Evolutionary conservation across 202 grass and related monocot species (phyloP).

Genomic region (Musa balbisiana): DNA sequence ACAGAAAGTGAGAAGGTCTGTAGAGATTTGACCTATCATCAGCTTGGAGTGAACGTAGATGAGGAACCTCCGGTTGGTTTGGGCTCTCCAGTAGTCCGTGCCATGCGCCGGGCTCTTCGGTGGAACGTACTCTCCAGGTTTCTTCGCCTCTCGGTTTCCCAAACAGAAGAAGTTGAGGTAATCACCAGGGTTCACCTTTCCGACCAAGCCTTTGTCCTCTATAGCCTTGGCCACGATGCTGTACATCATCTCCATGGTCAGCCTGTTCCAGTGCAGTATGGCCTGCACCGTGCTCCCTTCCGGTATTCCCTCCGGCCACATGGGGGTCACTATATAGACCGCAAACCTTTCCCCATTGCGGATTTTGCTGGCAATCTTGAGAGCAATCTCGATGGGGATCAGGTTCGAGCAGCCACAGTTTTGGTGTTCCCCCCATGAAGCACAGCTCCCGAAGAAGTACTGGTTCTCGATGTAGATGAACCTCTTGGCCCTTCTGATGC

Average conservation of each 20-base stretch:
- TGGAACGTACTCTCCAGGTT: slow-evolving; percentile 44
- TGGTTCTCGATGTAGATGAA: slow-evolving; percentile 94
- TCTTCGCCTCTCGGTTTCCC: slow-evolving; percentile 56
- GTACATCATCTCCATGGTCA: slow-evolving; percentile 90
- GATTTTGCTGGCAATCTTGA: slow-evolving; percentile 66
- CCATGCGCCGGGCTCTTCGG: slow-evolving; percentile 29
- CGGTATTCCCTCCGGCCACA: slow-evolving; percentile 81
- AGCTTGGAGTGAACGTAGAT: slow-evolving; percentile 91
- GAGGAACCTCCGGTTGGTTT: slow-evolving; percentile 52
- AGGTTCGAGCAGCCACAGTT: slow-evolving; percentile 67
- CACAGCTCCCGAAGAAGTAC: slow-evolving; percentile 89
- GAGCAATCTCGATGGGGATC: slow-evolving; percentile 70
- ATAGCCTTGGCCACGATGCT: slow-evolving; percentile 51
- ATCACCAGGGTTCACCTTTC: slow-evolving; percentile 58
- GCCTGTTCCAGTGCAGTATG: slow-evolving; percentile 67
- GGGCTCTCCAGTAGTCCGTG: slow-evolving; percentile 61
- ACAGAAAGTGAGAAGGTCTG: too few relatives aligned
- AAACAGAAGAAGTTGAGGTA: slow-evolving; percentile 98
- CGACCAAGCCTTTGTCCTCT: slow-evolving; percentile 47
- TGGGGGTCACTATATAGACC: slow-evolving; percentile 58
- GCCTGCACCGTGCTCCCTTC: slow-evolving; percentile 51
- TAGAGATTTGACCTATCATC: slow-evolving; percentile 56
- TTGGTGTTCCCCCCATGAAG: slow-evolving; percentile 48
- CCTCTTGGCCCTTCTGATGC: slow-evolving; percentile 58
- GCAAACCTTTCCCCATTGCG: slow-evolving; percentile 58